Percentiles rank a stretch among this genome's conserved stretches.
These are phyloP conservation scores for Mycogone perniciosa DNA, from an alignment of 2,329 filamentous ascomycete species.

Conservation along the genomic window DNA sequence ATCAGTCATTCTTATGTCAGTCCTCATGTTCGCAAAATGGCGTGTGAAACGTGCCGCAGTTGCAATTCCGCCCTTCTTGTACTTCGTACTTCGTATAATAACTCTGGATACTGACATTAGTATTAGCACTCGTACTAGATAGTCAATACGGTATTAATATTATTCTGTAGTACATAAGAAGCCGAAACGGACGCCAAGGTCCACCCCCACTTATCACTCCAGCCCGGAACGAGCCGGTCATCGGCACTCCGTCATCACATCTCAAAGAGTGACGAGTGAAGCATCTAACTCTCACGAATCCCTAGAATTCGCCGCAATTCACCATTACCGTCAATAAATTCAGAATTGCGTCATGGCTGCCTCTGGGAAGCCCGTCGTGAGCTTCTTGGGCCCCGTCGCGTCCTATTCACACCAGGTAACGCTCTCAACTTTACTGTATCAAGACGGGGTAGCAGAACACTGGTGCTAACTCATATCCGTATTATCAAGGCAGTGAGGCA, in stretches of 20 bases:
- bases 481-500: constrained; percentile 36
- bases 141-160: neutral
- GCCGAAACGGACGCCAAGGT: neutral
- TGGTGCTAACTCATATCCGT: neutral
- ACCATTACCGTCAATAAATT: neutral
- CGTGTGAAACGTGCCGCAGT: neutral
- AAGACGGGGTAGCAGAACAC: neutral
- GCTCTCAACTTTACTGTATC: neutral
- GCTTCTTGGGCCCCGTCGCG: constrained; percentile 43
- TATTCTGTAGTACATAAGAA: neutral
- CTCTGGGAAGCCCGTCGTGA: constrained; percentile 36
- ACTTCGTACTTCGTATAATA: neutral
- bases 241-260: neutral
- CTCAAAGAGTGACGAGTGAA: neutral
- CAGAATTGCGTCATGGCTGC: constrained; percentile 18
- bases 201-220: constrained; percentile 3
- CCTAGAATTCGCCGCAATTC: neutral
- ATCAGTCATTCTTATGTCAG: constrained; percentile 11
- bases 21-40: constrained; percentile 2
- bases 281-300: neutral
- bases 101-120: neutral
- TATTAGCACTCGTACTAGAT: neutral
- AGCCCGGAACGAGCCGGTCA: neutral
- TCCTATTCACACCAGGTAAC: constrained; percentile 47
- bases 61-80: neutral